Base-by-base conservation (phyloP, 2,329 filamentous ascomycete genomes). In the Elsinoe arachidis region DNA sequence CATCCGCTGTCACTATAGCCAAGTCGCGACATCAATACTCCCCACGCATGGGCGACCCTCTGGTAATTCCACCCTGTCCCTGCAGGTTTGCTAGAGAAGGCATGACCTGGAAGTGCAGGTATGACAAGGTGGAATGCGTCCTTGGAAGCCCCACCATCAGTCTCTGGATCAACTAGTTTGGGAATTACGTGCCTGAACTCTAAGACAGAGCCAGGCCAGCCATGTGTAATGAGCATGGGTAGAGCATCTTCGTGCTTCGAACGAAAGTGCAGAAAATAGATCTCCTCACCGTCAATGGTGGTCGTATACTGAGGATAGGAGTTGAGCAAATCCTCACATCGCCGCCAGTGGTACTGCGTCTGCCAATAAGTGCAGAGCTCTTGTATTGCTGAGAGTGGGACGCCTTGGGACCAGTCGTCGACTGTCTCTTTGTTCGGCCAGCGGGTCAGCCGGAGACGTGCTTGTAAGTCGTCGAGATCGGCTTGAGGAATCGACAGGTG, bases 121-220 rank as follows among this genome's bases (percentile, higher is more conserved):
- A 58, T 35, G 10, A 57, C 56, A 11, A 60, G 17, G 49, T 60
- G 52, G 34, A 59, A 59, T 3, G 55, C 52, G 34, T 62, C 61
- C 49, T 61, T 23, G 3, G 17, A 21, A 23, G 41, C 9, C 15
- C 41, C 41, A 23, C 14, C 41, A 53, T 17, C n/a, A 54, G 59
- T 26, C 57, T 54, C 23, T 15, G 56, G 43, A 59, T 59, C 30
- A 23, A 59, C 38, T 34, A 44, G 41, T 21, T 11, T 23, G 9
- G 19, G 17, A 11, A 44, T 23, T 9, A 44, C 19, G 12, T 60
- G 60, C 38, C 58, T 61, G 44, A 64, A 64, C 54, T 65, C 63
- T 12, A 64, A 56, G 37, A 65, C 14, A 21, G 63, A 65, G 46
- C 63, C 63, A 23, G 63, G 61, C 61, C 61, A 62, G 34, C 59